A percentile compares a stretch with the other conserved stretches of the same genome.
Conservation (phyloP, 306 rosid species). For the Astragalus membranaceus region DNA sequence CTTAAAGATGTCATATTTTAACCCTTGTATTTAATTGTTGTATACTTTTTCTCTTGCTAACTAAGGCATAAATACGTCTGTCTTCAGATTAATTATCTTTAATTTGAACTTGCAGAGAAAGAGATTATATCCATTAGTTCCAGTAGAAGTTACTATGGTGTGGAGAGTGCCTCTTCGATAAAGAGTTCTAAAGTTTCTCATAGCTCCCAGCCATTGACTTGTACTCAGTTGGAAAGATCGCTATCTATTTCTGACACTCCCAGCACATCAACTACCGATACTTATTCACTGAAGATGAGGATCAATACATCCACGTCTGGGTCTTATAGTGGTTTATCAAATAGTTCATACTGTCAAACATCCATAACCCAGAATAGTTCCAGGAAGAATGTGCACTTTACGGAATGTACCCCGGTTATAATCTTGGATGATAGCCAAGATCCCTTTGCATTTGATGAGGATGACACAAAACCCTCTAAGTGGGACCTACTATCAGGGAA, state of each 20-base stretch:
- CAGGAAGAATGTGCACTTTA: slow-evolving; percentile 36
- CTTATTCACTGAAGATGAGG: slow-evolving; percentile 52
- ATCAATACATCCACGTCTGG: slow-evolving; percentile 53
- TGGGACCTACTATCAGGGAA: slow-evolving; percentile 88
- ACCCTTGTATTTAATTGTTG: slow-evolving; percentile 10
- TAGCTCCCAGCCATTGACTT: slow-evolving; percentile 28
- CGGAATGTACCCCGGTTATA: slow-evolving; percentile 29
- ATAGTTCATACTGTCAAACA: slow-evolving; percentile 35
- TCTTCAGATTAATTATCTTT: slow-evolving; percentile 18
- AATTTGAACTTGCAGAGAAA: slow-evolving; percentile 36
- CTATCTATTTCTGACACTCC: slow-evolving; percentile 56
- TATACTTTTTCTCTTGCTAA: background rate
- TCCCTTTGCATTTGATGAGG: slow-evolving; percentile 98
- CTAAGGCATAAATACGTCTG: background rate
- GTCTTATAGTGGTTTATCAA: slow-evolving; percentile 56
- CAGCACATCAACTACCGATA: slow-evolving; percentile 55
- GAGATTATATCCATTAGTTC: slow-evolving; percentile 32
- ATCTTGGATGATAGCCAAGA: slow-evolving; percentile 57
- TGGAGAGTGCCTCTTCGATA: slow-evolving; percentile 31
- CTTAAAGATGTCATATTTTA: background rate
- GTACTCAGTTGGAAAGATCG: slow-evolving; percentile 33
- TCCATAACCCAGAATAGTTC: slow-evolving; percentile 30
- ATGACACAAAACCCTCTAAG: slow-evolving; percentile 71
- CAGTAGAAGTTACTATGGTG: slow-evolving; percentile 22
- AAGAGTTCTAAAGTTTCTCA: slow-evolving; percentile 42